Base-by-base conservation (phyloP, 768 basidiomycete genomes). In the Boletales sp. region DNA sequence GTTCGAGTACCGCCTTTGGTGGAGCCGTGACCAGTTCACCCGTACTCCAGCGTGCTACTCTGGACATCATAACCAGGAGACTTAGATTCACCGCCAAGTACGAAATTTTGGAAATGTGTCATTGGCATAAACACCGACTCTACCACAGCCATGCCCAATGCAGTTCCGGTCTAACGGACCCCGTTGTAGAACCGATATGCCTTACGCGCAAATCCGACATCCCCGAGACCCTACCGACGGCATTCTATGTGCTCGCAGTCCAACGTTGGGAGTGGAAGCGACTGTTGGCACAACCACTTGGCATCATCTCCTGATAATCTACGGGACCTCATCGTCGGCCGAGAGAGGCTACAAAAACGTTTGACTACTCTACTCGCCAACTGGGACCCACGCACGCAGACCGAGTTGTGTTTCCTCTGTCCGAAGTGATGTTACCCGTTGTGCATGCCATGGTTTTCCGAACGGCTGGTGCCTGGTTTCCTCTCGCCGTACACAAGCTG, bases 181-280 rank as follows among this genome's bases (percentile, higher is more conserved):
- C 14, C 14, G n/a, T 41, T 21, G 13, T 52, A 69, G 70, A 72
- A 49, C 70, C 67, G 5, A 70, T 72, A 39, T 42, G 47, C 17
- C 68, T 74, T 21, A 67, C 69, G 8, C 62, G 66, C 27, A 67
- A 73, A 47, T 63, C 65, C 41, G 57, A 67, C 36, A 50, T 72
- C 30, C 67, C 66, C 2, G 64, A 70, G 17, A 69, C 72, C 42
- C 64, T 72, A 18, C 71, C 72, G 7, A 63, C 71, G n/a, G 68
- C 68, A 15, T 72, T 74, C 50, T 74, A 72, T 53, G 70, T 69
- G 5, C 65, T 74, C 19, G 67, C 69, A 7, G 52, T 70, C 14
- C 60, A 70, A 39, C 60, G 61, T 15, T 69, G 66, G 57, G 51
- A 48, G 31, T 32, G 51, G 51, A 24, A 52, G 63, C 7, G 70